phyloP scores from a whole-genome alignment of 2,329 filamentous ascomycete genomes.

The Lasiodiplodia citricola region DNA sequence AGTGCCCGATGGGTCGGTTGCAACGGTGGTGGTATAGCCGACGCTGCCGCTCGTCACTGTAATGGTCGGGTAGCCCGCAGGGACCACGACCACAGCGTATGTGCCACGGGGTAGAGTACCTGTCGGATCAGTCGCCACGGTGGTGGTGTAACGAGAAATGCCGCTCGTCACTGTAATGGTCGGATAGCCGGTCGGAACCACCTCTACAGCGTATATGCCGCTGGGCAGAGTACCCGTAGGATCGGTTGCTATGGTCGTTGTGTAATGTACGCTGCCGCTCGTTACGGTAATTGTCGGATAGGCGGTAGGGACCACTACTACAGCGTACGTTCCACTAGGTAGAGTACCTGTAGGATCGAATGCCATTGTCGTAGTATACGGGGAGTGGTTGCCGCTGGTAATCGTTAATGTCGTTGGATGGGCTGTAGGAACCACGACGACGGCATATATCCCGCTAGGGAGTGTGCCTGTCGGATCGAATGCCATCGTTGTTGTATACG shows the following conservation, averaged over 20 bases:
- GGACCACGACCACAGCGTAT: background rate
- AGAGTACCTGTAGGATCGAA: background rate
- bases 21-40: background rate
- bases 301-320: background rate
- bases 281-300: background rate
- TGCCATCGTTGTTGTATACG: background rate
- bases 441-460: background rate
- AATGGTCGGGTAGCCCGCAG: background rate
- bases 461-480: background rate
- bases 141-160: no score
- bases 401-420: background rate
- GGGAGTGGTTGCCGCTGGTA: background rate
- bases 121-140: no score
- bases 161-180: background rate
- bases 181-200: background rate
- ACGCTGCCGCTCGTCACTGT: background rate
- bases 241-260: no score
- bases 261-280: background rate
- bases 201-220: background rate
- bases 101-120: background rate
- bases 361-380: background rate
- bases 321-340: background rate
- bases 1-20: background rate
- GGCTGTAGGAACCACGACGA: background rate
- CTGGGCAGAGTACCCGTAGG: background rate